Percentiles rank a stretch among this genome's conserved stretches.
Conservation (phyloP, 768 basidiomycete species). For the Naganishia vaughanmartiniae region DNA sequence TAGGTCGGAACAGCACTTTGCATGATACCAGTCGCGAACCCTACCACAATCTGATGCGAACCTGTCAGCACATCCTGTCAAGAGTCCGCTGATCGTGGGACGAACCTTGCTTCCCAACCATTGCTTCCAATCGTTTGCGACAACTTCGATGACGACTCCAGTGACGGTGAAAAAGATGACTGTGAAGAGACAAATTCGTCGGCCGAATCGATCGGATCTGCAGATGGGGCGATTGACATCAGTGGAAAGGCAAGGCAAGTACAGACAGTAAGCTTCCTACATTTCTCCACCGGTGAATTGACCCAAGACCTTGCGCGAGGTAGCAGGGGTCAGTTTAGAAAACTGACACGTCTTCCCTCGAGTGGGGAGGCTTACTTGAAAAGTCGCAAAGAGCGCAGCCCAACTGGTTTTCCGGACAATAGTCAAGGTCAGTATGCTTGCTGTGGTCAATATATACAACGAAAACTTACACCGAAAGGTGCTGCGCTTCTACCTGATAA, state of each 20-base stretch:
- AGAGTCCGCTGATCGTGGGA: too few species aligned
- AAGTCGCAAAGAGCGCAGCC: conserved; percentile 23
- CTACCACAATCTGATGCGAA: conserved; percentile 33
- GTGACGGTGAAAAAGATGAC: conserved; percentile 33
- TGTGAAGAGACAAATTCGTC: conserved; percentile 21
- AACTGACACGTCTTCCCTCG: background rate
- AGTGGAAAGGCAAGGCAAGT: background rate
- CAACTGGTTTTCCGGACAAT: background rate
- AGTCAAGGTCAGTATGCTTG: background rate
- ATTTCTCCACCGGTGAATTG: conserved; percentile 20
- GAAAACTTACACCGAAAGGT: conserved; percentile 1
- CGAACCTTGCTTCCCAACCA: conserved; percentile 32
- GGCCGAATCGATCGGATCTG: conserved; percentile 31
- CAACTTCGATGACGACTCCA: conserved; percentile 34
- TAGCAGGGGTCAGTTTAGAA: background rate
- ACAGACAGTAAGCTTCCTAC: background rate
- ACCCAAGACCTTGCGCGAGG: background rate
- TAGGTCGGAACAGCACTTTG: conserved; percentile 34
- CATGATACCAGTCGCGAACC: conserved; percentile 34
- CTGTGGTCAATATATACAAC: too few species aligned
- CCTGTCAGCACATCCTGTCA: background rate
- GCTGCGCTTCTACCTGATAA: conserved; percentile 15
- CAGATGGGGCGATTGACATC: background rate
- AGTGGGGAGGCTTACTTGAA: conserved; percentile 26
- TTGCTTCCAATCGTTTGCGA: conserved; percentile 30